Conservation (phyloP, 805 yeast genomes). For the Candida wancherniae region DNA sequence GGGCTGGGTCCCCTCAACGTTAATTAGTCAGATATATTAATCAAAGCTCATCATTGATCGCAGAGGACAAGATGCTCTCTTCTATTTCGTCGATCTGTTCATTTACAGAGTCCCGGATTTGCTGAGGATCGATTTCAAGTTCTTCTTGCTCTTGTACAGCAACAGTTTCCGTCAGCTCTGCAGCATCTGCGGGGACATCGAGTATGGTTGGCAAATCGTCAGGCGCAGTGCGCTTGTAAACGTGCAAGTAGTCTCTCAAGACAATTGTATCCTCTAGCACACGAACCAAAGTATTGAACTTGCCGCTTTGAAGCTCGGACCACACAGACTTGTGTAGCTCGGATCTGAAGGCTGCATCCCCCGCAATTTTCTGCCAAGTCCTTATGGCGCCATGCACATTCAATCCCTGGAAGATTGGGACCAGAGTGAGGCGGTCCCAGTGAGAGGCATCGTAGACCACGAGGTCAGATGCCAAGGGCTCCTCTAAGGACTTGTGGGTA, state of each 20-base stretch:
- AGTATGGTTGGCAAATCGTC: conserved; percentile 9
- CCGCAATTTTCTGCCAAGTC: conserved; percentile 2
- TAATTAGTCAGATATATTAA: neutral
- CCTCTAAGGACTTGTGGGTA: conserved; percentile 20
- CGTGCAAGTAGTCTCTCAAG: conserved; percentile 21
- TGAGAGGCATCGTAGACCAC: conserved; percentile 10
- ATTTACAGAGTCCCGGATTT: conserved; percentile 19
- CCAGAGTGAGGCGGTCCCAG: conserved; percentile 19
- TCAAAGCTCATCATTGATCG: conserved; percentile 9
- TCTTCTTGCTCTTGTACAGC: conserved; percentile 7
- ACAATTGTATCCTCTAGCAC: conserved; percentile 4
- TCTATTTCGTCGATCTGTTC: conserved; percentile 21
- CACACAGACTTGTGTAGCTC: conserved; percentile 3
- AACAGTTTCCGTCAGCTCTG: conserved; percentile 5
- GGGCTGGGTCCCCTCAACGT: neutral
- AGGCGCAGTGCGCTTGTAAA: conserved; percentile 23
- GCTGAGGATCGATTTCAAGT: conserved; percentile 15
- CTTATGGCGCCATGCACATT: conserved; percentile 6
- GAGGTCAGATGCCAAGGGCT: conserved; percentile 6
- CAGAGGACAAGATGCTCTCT: conserved; percentile 1
- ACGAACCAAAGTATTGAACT: conserved; percentile 2
- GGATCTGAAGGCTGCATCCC: conserved; percentile 1
- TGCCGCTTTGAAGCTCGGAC: conserved; percentile 7
- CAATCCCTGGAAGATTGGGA: conserved; percentile 21
- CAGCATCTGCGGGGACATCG: conserved; percentile 1